Evolutionary conservation across 2,329 filamentous ascomycete species (phyloP).

Genomic region (Albifimbria verrucaria): DNA sequence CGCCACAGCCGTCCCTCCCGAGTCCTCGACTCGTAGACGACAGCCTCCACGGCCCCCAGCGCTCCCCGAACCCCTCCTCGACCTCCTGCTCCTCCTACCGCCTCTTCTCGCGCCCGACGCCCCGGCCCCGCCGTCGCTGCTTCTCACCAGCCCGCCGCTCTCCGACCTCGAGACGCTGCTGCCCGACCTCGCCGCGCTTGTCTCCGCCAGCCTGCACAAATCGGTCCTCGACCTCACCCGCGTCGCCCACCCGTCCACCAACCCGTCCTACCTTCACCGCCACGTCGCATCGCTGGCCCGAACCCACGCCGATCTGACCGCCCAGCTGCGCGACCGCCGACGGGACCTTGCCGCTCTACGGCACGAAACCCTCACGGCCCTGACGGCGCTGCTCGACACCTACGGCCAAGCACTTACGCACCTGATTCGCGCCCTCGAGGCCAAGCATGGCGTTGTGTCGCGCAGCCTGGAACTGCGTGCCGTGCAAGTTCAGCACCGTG

Average conservation of each 20-base stretch:
- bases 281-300: constrained; percentile 46
- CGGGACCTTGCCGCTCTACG: constrained; percentile 34
- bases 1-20: constrained; percentile 36
- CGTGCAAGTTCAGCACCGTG: constrained; percentile 38
- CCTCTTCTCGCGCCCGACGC: constrained; percentile 38
- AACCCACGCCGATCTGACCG: constrained; percentile 33
- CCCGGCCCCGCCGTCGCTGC: constrained; percentile 32
- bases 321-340: constrained; percentile 25
- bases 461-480: constrained; percentile 50
- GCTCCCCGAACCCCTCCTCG: constrained; percentile 43
- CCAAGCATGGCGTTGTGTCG: constrained; percentile 52
- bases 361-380: constrained; percentile 31
- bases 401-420: constrained; percentile 36
- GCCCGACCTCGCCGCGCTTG: constrained; percentile 41
- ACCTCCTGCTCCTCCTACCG: constrained; percentile 54
- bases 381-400: constrained; percentile 35
- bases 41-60: constrained; percentile 18
- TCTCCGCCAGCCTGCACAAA: constrained; percentile 48
- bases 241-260: constrained; percentile 45
- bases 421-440: constrained; percentile 49
- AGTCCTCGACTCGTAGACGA: constrained; percentile 14
- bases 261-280: constrained; percentile 57
- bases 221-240: constrained; percentile 47
- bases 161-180: constrained; percentile 44
- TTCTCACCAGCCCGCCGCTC: constrained; percentile 50